Base-by-base conservation (phyloP, 306 rosid species). In the Erythrophleum fordii region DNA sequence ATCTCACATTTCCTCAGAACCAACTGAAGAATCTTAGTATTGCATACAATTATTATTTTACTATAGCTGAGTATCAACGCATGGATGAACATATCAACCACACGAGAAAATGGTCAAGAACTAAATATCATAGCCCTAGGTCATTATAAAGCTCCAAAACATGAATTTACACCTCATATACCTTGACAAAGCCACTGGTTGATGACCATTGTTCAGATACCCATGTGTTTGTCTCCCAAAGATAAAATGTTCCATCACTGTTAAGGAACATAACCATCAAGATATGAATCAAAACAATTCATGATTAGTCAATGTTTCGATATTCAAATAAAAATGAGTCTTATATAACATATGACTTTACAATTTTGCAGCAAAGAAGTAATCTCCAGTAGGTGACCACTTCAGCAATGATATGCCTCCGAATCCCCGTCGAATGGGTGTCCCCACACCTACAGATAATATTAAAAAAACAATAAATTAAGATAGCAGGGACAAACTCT, bases 201-300 rank as follows among this genome's bases (percentile, higher is more conserved):
- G 98, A 85, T 28, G 99, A 91, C 99, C 99, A 95, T 77, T 88
- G 89, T 65, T 91, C 99, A 73, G 98, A 95, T 58, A 92, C 91
- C 99, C 99, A 95, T 35, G 97, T 89, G 87, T 91, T 95, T 28
- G 97, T 95, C 83, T 95, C 99, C 99, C 99, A 95, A 11, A 93
- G 97, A 90, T 91, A 95, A 90, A 95, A 95, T 29, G 95, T 91
- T 35, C 98, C 98, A 65, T 95, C 98, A 88, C 98, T 95, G 89
- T 66, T 66, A 55, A 55, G 69, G 58, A 84, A 75, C 11, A 65
- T 26, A 22, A 73, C 17, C 70, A 78, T 62, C 56, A 89, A 41
- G 58, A 77, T 72, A 58, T 26, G 65, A 74, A 64, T 69, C 20
- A 83, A 62, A 69, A 79, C 58, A 20, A 34, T 74, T 18, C 73